These are phyloP conservation scores for Euphorbia tirucalli DNA, from an alignment of 345 rosid genomes.

Conservation along the genomic window DNA sequence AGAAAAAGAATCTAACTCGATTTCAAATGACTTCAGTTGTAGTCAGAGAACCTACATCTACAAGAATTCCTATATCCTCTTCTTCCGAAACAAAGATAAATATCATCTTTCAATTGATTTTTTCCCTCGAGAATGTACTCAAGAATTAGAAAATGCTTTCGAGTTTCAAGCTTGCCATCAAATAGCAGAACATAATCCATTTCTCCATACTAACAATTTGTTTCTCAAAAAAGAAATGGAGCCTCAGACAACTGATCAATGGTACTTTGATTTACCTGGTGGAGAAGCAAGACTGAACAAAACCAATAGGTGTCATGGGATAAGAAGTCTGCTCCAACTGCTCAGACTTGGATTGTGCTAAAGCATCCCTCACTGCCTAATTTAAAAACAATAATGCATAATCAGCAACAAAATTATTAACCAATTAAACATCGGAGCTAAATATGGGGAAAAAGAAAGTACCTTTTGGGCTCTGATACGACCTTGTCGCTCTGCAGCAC, in stretches of 20 bases:
- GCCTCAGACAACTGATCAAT: not conserved
- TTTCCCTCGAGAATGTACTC: not conserved
- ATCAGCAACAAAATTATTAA: not conserved
- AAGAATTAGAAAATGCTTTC: not conserved
- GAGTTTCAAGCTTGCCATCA: not conserved
- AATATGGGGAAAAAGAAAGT: not conserved
- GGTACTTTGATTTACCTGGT: slow-evolving; percentile 40
- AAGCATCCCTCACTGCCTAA: slow-evolving; percentile 69
- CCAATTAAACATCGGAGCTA: not conserved
- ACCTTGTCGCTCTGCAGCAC: slow-evolving; percentile 85
- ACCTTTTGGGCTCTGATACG: slow-evolving; percentile 92
- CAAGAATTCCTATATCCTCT: no score
- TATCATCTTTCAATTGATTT: not conserved
- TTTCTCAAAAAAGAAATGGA: no score
- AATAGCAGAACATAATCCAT: not conserved
- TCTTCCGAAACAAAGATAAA: not conserved
- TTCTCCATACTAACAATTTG: not conserved
- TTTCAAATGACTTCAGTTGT: no score
- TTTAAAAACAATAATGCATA: not conserved
- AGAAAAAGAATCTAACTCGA: no score
- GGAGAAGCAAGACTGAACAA: slow-evolving; percentile 79
- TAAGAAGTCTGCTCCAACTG: slow-evolving; percentile 43
- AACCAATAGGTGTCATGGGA: slow-evolving; percentile 77
- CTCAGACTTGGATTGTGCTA: slow-evolving; percentile 42
- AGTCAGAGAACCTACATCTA: no score